These are phyloP conservation scores for Colletotrichum endophyticum DNA, from an alignment of 2,329 filamentous ascomycete species.

Conservation along the genomic window DNA sequence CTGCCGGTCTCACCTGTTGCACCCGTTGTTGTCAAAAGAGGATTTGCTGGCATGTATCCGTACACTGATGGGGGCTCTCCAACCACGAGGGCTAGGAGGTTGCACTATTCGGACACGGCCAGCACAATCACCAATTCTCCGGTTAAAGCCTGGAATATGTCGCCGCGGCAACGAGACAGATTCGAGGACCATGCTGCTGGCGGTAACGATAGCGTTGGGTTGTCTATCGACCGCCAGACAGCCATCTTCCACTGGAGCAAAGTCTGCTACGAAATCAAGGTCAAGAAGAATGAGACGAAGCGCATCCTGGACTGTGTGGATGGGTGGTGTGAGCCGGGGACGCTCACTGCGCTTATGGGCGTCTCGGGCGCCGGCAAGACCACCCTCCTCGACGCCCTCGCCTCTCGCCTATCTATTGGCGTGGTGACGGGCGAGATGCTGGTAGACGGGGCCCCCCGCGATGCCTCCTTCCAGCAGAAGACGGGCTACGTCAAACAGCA, in stretches of 20 bases:
- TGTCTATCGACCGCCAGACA: conserved; percentile 48
- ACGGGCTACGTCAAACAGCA: conserved; percentile 77
- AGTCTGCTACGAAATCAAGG: conserved; percentile 77
- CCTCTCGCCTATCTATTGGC: conserved; percentile 75
- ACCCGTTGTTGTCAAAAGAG: neutral
- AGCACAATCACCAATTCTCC: neutral
- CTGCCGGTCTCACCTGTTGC: neutral
- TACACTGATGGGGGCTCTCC: neutral
- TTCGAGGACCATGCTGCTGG: neutral
- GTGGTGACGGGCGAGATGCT: conserved; percentile 74
- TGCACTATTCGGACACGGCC: neutral
- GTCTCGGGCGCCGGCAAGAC: conserved; percentile 79
- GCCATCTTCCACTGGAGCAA: conserved; percentile 76
- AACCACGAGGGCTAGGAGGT: neutral
- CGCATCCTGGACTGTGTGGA: conserved; percentile 74
- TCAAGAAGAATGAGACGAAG: conserved; percentile 63
- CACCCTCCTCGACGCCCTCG: conserved; percentile 75
- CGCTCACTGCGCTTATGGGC: conserved; percentile 75
- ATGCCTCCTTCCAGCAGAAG: conserved; percentile 72
- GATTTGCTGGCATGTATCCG: neutral
- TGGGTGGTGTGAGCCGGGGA: conserved; percentile 78
- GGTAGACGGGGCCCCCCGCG: conserved; percentile 68
- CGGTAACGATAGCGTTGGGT: conserved; percentile 20
- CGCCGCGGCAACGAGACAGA: neutral
- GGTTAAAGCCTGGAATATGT: neutral